phyloP scores from a whole-genome alignment of 495 filamentous ascomycete species.

The Penicillium soppii region DNA sequence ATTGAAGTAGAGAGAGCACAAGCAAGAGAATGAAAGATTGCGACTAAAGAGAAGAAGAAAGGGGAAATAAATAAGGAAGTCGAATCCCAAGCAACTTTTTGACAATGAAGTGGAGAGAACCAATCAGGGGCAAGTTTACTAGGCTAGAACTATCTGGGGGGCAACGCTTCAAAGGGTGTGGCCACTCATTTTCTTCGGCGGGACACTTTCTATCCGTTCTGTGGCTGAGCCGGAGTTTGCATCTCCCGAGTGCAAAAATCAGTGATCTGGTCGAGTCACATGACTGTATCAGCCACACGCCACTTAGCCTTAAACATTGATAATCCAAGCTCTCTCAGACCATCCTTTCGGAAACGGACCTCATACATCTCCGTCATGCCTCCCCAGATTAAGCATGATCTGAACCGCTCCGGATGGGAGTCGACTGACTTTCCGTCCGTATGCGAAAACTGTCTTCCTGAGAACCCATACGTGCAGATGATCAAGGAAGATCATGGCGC shows the following conservation, averaged over 20 bases:
- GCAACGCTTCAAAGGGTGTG: background rate
- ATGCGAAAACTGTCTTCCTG: conserved; percentile 81
- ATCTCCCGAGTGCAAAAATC: conserved; percentile 9
- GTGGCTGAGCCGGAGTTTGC: conserved; percentile 21
- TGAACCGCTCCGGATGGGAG: conserved; percentile 96
- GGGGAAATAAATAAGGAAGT: conserved; percentile 11
- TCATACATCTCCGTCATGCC: conserved; percentile 29
- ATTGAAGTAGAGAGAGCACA: conserved; percentile 9
- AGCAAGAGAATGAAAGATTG: conserved; percentile 10
- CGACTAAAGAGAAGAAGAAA: conserved; percentile 11
- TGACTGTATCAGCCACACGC: conserved; percentile 16
- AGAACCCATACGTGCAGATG: conserved; percentile 98
- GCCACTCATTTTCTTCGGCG: conserved; percentile 7
- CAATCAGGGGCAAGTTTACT: conserved; percentile 8
- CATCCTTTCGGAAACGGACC: background rate
- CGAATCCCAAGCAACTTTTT: conserved; percentile 23
- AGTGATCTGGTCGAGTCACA: background rate
- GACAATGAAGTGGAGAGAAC: conserved; percentile 11
- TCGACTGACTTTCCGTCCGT: conserved; percentile 73
- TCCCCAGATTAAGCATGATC: conserved; percentile 87
- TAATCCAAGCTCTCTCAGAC: conserved; percentile 12
- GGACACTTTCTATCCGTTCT: conserved; percentile 14
- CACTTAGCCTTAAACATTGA: conserved; percentile 10
- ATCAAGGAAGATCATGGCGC: conserved; percentile 91
- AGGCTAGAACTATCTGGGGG: conserved; percentile 9